Evolutionary conservation across 108 stramenopile species (phyloP).

Genomic region (Epithemia pelagica): DNA sequence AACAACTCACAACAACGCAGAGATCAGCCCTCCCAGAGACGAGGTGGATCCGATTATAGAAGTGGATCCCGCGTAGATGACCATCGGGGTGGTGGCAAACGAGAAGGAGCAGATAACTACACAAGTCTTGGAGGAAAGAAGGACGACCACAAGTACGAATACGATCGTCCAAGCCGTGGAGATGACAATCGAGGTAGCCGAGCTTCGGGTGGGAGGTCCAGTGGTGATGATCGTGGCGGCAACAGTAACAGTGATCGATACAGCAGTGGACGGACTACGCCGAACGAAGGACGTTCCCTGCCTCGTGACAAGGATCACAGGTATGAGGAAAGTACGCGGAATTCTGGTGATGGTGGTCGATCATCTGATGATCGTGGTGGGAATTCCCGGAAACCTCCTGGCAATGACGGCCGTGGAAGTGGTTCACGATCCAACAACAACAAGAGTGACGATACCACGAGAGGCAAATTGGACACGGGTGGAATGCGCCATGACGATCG

Average conservation of each 20-base stretch:
- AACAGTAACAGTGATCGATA: too few species aligned
- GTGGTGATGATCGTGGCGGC: too few species aligned
- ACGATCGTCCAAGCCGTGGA: neutral
- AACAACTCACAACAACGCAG: neutral
- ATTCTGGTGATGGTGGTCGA: neutral
- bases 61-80: constrained; percentile 1
- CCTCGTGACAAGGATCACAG: too few species aligned
- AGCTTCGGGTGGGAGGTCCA: too few species aligned
- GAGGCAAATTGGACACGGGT: neutral
- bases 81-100: neutral
- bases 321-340: too few species aligned
- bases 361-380: too few species aligned
- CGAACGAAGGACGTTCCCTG: too few species aligned
- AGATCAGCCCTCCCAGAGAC: neutral
- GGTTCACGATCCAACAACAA: too few species aligned
- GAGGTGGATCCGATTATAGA: neutral
- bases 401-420: neutral
- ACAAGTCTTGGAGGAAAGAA: constrained; percentile 1
- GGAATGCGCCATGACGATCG: neutral
- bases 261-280: too few species aligned
- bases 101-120: constrained; percentile 6
- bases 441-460: too few species aligned
- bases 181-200: neutral
- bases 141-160: neutral
- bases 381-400: neutral